Conservation (phyloP, 495 filamentous ascomycete genomes). For the Aspergillus baeticus region DNA sequence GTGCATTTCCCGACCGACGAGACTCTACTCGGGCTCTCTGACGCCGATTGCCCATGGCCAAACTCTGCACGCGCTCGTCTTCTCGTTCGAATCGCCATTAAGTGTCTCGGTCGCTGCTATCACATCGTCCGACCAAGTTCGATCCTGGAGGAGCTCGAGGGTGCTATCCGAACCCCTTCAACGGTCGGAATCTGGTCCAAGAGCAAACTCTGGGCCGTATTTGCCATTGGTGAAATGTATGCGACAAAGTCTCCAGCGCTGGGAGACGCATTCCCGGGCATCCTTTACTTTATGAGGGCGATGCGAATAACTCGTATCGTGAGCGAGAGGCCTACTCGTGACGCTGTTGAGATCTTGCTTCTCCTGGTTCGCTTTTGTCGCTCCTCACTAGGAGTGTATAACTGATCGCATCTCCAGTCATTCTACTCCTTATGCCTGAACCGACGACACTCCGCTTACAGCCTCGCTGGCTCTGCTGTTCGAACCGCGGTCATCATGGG, state of each 20-base stretch:
- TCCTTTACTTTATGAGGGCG: slow-evolving; percentile 30
- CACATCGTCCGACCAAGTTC: slow-evolving; percentile 29
- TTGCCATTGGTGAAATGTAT: slow-evolving; percentile 34
- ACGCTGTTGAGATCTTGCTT: slow-evolving; percentile 25
- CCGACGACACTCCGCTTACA: slow-evolving; percentile 31
- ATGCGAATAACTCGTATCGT: slow-evolving; percentile 31
- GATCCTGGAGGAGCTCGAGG: slow-evolving; percentile 15
- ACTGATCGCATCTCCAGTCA: slow-evolving; percentile 19
- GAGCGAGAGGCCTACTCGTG: slow-evolving; percentile 27
- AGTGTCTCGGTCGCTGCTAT: slow-evolving; percentile 29
- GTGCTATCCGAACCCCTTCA: too few species aligned
- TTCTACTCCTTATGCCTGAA: slow-evolving; percentile 35
- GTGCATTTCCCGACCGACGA: slow-evolving; percentile 28
- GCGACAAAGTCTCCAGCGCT: slow-evolving; percentile 16
- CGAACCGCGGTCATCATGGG: slow-evolving; percentile 30
- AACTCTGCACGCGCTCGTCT: slow-evolving; percentile 24
- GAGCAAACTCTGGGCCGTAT: slow-evolving; percentile 14
- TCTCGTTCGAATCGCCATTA: slow-evolving; percentile 25
- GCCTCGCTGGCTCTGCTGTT: slow-evolving; percentile 29
- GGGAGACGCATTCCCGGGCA: slow-evolving; percentile 27
- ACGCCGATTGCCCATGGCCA: slow-evolving; percentile 25
- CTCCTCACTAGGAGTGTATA: neutral
- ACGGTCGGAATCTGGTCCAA: slow-evolving; percentile 22
- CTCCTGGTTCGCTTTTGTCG: slow-evolving; percentile 21
- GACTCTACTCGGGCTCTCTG: slow-evolving; percentile 11